phyloP scores from a whole-genome alignment of 1,139 yeast species.

The Magnusiomyces magnusii region DNA sequence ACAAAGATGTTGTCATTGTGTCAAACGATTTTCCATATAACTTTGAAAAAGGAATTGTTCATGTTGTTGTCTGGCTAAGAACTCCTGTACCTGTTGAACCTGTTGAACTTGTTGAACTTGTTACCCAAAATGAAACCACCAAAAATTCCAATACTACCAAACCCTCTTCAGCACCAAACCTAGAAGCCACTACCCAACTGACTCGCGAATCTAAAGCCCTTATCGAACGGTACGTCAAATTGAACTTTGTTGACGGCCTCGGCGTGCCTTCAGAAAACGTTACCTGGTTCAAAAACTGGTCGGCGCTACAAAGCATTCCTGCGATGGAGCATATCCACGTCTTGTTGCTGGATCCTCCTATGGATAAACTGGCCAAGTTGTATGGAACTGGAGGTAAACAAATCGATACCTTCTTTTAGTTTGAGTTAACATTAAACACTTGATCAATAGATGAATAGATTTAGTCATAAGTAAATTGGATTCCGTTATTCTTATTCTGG shows the following conservation, averaged over 20 bases:
- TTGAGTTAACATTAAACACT: too few relatives aligned
- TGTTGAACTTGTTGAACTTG: neutral
- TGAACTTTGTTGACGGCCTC: constrained; percentile 25
- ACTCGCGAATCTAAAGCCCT: constrained; percentile 22
- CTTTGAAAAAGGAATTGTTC: constrained; percentile 32
- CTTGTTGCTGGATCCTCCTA: constrained; percentile 26
- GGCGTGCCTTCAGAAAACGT: constrained; percentile 24
- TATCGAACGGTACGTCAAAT: constrained; percentile 28
- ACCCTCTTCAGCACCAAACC: neutral
- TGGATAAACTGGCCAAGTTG: constrained; percentile 18
- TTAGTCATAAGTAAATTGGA: too few relatives aligned
- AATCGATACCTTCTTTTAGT: neutral
- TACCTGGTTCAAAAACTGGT: constrained; percentile 38
- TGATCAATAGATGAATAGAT: too few relatives aligned
- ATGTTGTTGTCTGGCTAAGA: constrained; percentile 38
- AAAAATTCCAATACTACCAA: neutral
- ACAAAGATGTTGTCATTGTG: constrained; percentile 32
- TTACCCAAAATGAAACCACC: too few relatives aligned
- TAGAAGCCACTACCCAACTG: constrained; percentile 18
- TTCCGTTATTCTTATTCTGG: too few relatives aligned
- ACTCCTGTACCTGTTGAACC: constrained; percentile 26
- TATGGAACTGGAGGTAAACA: constrained; percentile 16
- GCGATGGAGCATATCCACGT: constrained; percentile 38
- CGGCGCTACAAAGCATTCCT: constrained; percentile 35
- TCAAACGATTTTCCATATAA: constrained; percentile 39